A percentile compares a stretch with the other conserved stretches of the same genome.
These are phyloP conservation scores for Hansenula lynferdii DNA, from an alignment of 1,139 yeast species.

Conservation along the genomic window DNA sequence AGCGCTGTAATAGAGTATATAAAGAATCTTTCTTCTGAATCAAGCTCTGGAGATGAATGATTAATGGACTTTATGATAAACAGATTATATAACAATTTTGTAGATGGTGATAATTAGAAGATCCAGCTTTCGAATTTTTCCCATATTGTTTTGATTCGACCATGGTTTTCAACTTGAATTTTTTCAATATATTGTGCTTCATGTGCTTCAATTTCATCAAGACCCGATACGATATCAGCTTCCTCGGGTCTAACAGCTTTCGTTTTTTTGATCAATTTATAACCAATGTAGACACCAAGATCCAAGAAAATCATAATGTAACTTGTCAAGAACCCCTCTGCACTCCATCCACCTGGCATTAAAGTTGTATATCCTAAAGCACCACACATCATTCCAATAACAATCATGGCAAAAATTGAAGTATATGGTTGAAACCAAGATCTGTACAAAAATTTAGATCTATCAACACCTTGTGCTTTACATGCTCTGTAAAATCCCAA, in stretches of 20 bases:
- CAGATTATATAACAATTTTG: neutral
- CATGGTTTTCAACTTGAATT: no score
- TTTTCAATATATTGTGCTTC: no score
- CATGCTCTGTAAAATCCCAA: slow-evolving; percentile 53
- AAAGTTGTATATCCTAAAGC: neutral
- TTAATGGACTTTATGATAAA: neutral
- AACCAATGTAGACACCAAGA: slow-evolving; percentile 45
- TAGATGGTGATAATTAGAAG: no score
- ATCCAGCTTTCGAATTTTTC: no score
- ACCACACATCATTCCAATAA: neutral
- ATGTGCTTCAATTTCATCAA: no score
- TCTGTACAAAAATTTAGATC: slow-evolving; percentile 40
- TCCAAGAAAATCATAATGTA: slow-evolving; percentile 58
- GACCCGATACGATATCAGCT: no score
- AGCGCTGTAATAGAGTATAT: slow-evolving; percentile 21
- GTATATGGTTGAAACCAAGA: slow-evolving; percentile 52
- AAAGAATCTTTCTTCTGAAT: slow-evolving; percentile 6
- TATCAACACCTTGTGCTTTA: slow-evolving; percentile 43
- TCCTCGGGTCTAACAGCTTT: slow-evolving; percentile 43
- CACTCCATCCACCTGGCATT: neutral
- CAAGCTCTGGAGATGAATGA: neutral
- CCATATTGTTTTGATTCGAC: no score
- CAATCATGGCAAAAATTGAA: slow-evolving; percentile 19
- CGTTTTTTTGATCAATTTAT: slow-evolving; percentile 50
- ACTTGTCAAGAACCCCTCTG: neutral